Conservation (phyloP, 225 moss, liverwort and hornwort genomes). For the Bryum argenteum region DNA sequence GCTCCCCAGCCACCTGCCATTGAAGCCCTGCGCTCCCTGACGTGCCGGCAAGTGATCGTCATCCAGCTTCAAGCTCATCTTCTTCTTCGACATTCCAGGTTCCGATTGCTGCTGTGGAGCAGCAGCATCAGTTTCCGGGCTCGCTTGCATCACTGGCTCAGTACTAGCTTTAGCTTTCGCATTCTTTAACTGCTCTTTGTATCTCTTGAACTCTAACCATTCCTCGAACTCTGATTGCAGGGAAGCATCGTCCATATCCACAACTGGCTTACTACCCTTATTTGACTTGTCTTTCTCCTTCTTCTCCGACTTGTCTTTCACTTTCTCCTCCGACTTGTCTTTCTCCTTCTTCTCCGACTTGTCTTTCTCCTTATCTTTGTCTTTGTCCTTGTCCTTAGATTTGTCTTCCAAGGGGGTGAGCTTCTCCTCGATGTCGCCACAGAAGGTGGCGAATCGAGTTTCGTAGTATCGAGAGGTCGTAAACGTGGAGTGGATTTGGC, state of each 20-base stretch:
- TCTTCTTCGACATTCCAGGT: conserved; percentile 8
- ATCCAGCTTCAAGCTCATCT: conserved; percentile 34
- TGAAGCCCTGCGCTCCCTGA: conserved; percentile 21
- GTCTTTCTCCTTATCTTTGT: conserved; percentile 15
- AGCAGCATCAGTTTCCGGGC: conserved; percentile 1
- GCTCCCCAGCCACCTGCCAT: conserved; percentile 38
- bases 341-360: conserved; percentile 26
- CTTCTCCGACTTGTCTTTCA: conserved; percentile 1
- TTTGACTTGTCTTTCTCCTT: conserved; percentile 21
- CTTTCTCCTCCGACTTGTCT: conserved; percentile 21
- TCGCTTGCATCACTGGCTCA: not conserved
- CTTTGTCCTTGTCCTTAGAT: conserved; percentile 39
- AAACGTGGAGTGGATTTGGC: conserved; percentile 59
- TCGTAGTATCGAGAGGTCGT: conserved; percentile 56
- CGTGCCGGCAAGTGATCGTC: not conserved
- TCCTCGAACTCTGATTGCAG: conserved; percentile 45
- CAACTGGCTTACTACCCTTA: conserved; percentile 4
- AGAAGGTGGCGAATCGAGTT: conserved; percentile 52
- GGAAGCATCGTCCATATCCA: conserved; percentile 25
- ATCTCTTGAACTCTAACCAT: conserved; percentile 54
- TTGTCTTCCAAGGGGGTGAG: conserved; percentile 37
- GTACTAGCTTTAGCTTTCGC: not conserved
- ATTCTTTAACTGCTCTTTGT: conserved; percentile 28
- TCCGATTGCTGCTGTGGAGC: conserved; percentile 1
- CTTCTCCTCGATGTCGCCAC: conserved; percentile 53